Base-by-base conservation (phyloP, 2,329 filamentous ascomycete species). In the Cordyceps militaris region DNA sequence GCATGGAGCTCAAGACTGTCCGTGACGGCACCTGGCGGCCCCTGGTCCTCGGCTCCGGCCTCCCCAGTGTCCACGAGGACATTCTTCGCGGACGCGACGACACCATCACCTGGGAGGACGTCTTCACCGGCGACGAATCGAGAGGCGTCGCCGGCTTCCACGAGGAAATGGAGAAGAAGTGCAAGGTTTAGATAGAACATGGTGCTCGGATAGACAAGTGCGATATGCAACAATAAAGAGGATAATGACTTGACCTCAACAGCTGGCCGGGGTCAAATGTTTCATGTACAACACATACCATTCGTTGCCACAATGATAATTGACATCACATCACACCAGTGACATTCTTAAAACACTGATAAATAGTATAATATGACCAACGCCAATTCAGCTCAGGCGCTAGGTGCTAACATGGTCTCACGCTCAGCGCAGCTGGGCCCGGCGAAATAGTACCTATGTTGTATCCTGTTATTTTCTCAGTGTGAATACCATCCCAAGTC, bases 1-100 rank as follows among this genome's bases (percentile, higher is more conserved):
- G 87, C 61, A 97, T 99, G 94, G 94, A 99, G 79, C 80, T 96
- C 71, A 89, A 91, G 82, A 93, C 96, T 70, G 86, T 89, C 19
- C 78, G 84, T 61, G 85, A 87, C 60, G 87, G 90, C 63, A 85
- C 89, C 73, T 96, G 91, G 87, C 81, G 85, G 67, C 91, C 91
- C 50, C 76, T 83, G 65, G 85, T 83, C 47, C 76, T 96, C 57
- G 84, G 86, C 38, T 74, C 76, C 54, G 76, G 69, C 64, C 73
- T 77, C 49, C 80, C 82, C 11, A 84, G 85, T 68, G 79, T 97
- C 53, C 92, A 97, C 75, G 89, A 91, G 77, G 93, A 97, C 71
- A 91, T 99, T 62, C 76, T 99, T 67, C 81, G 80, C 61, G 92
- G 91, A 4, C 78, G 85, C 67, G 94, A 97, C 71, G 76, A 81